Evolutionary conservation across 768 basidiomycete species (phyloP), one percentile per base, ranked within the genome.

Genomic region (Favolaschia claudopus): DNA sequence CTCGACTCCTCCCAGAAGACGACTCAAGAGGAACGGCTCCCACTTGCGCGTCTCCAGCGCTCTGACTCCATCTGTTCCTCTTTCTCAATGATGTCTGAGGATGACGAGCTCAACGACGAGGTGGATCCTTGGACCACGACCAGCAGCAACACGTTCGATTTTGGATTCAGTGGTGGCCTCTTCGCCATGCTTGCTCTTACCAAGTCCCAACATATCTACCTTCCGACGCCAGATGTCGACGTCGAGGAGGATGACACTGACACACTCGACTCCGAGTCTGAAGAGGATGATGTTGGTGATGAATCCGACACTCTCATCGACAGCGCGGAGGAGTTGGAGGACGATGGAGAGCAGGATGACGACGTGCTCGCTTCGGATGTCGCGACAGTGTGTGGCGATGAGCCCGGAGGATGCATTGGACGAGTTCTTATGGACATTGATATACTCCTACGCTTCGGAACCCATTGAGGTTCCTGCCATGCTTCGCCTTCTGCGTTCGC

Each of bases 91-190:
- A 52, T 59, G 50, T 38, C 57, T 4, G 50, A n/a, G n/a, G n/a
- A 37, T 2, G 57, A 59, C 44, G 57, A 59, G 31, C 57, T 59
- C 10, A 27, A 24, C 37, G 50, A 59, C 13, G 50, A 45, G 27
- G 38, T 59, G 12, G 49, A 46, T 10, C 57, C 57, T 4, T 59
- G 57, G 57, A n/a, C 34, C 1, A 32, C 40, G 28, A 19, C 9
- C 27, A 22, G 34, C 29, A 46, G 36, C 36, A 34, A 25, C 29
- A 36, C 43, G 22, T 51, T 32, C 44, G 57, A 59, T 29, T 59
- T 59, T 19, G 57, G 49, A 5, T 59, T 59, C 44, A 39, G 34
- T 28, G 38, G 44, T 19, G 57, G 36, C 22, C 57, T 59, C n/a
- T n/a, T 17, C 49, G 49, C 28, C 49, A 59, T 10, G 19, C 50